Base-by-base conservation (phyloP, 2,329 filamentous ascomycete species). In the Blumeriella jaapii region DNA sequence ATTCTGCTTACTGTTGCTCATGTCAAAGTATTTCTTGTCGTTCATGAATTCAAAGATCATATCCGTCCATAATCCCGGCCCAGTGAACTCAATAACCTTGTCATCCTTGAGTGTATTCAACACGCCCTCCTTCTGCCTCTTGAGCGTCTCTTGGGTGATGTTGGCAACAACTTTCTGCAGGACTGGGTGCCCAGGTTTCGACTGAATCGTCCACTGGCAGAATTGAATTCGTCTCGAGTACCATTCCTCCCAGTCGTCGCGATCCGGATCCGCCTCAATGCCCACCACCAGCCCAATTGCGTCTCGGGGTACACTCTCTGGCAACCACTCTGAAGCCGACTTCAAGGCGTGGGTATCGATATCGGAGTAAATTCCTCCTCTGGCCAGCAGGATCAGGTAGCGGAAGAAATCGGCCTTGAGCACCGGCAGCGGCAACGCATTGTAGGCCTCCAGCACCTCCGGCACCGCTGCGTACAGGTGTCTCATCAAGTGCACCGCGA, bases 151-250 rank as follows among this genome's bases (percentile, higher is more conserved):
- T 45, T 83, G 70, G 0, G 89, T 94, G 53, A 98, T 87, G 47
- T 78, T 80, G 10, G 81, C 69, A 19, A 98, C 85, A 41, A 94
- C 74, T 42, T 95, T 84, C 43, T 87, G 76, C 39, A 98, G 69
- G 9, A 94, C 76, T 0, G 91, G 91, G 57, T 98, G 91, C 8
- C 91, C 91, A 0, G 89, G 82, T 60, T 98, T 98, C 38, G 82
- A 67, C 60, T 96, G 89, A 44, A 98, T 95, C 1, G 91, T 98
- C 91, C 91, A 98, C 59, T 98, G 91, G 62, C 91, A 98, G 61
- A 98, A 96, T 57, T 96, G 91, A 42, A 98, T 87, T 45, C 89
- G 75, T 40, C 91, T 81, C 45, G 85, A 91, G 65, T 96, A 98
- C 91, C 89, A 96, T 1, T 94, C 67, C 22, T 75, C 71, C 91